These are phyloP conservation scores for Pestalotiopsis fici DNA, from an alignment of 2,329 filamentous ascomycete genomes.

Conservation along the genomic window DNA sequence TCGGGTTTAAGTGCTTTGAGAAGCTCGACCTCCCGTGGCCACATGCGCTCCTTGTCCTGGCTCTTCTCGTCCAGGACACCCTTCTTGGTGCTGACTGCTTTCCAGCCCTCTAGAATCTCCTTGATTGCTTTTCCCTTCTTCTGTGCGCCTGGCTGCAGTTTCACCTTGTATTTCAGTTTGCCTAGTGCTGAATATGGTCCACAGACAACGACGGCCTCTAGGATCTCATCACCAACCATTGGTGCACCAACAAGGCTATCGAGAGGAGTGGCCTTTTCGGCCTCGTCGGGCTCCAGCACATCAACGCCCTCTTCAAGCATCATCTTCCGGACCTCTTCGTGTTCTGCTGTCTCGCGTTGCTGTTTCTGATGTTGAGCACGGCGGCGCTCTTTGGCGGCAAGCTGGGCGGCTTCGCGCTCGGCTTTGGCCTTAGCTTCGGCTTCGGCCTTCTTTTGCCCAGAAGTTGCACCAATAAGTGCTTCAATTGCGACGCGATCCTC, in stretches of 20 bases:
- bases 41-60: slow-evolving; percentile 72
- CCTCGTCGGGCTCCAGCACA: slow-evolving; percentile 59
- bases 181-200: slow-evolving; percentile 65
- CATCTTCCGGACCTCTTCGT: slow-evolving; percentile 68
- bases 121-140: slow-evolving; percentile 96
- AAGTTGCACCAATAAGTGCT: slow-evolving; percentile 77
- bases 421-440: slow-evolving; percentile 69
- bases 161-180: slow-evolving; percentile 89
- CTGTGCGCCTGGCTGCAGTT: slow-evolving; percentile 83
- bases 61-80: slow-evolving; percentile 61
- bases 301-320: slow-evolving; percentile 63
- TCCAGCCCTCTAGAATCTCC: slow-evolving; percentile 85
- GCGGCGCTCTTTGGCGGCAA: slow-evolving; percentile 72
- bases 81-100: slow-evolving; percentile 60
- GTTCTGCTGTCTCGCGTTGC: slow-evolving; percentile 73
- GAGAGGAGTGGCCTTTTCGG: slow-evolving; percentile 55
- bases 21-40: slow-evolving; percentile 83
- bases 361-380: slow-evolving; percentile 78
- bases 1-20: slow-evolving; percentile 79
- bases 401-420: slow-evolving; percentile 70
- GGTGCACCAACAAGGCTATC: slow-evolving; percentile 79
- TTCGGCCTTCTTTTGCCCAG: slow-evolving; percentile 66
- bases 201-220: slow-evolving; percentile 66
- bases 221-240: slow-evolving; percentile 78
- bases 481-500: slow-evolving; percentile 86